Conservation (phyloP, 129 eudicot genomes). For the Logfia minima region DNA sequence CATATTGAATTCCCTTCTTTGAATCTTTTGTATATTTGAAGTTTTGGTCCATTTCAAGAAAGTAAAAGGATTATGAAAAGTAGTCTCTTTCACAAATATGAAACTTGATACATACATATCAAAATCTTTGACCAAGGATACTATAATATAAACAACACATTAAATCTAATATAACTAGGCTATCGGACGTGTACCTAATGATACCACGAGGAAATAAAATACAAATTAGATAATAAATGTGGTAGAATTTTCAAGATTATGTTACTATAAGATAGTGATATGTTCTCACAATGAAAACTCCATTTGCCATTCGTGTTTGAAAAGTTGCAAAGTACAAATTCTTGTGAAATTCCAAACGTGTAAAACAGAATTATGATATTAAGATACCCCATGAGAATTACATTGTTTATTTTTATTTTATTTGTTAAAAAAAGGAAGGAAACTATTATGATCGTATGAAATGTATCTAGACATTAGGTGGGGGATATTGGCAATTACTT, state of each 20-base stretch:
- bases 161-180: constrained; percentile 18
- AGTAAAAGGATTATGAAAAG: not conserved
- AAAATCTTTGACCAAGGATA: constrained; percentile 21
- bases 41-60: not conserved
- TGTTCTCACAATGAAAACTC: constrained; percentile 10
- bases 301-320: constrained; percentile 2
- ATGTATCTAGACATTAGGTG: no score
- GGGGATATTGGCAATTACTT: no score
- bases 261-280: constrained; percentile 13
- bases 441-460: no score
- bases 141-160: not conserved
- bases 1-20: constrained; percentile 12
- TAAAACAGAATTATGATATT: no score
- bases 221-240: constrained; percentile 15
- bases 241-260: constrained; percentile 25
- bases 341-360: no score
- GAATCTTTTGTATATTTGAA: constrained; percentile 2
- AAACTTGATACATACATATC: constrained; percentile 17
- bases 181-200: constrained; percentile 35
- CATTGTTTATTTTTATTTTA: no score
- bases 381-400: no score
- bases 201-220: constrained; percentile 16
- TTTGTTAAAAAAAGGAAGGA: no score
- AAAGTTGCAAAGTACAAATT: not conserved
- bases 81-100: constrained; percentile 9